Evolutionary conservation across 768 basidiomycete genomes (phyloP), one percentile per base, ranked within the genome.

Genomic region (Hemileccinum rubropunctum): DNA sequence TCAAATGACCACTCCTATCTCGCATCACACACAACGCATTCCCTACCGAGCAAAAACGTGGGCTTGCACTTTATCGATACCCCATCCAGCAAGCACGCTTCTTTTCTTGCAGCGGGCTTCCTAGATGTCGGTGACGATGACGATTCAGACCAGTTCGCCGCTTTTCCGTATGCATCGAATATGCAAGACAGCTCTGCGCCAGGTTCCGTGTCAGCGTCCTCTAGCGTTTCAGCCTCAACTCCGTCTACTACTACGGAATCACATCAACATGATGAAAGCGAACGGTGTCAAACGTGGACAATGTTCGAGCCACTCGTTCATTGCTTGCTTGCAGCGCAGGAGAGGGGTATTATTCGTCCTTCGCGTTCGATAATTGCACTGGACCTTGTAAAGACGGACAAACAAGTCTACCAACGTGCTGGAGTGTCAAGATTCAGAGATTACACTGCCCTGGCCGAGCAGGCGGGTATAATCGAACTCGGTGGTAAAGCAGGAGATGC

Each of bases 331-430:
- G 54, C 50, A 30, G 58, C 54, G 20, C 62, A 57, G 28, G 51
- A 53, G 14, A 66, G 63, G 6, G 76, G 76, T 4, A 49, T 61
- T 23, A 0, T 34, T 23, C 68, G 58, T 15, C 69, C 77, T 12
- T 61, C 67, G 4, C 74, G 77, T n/a, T 73, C 76, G 14, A 51
- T 8, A 1, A 50, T 82, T 17, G 74, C 72, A 5, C 0, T 57
- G 13, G 66, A 68, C 13, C 60, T 82, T 2, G 7, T 56, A n/a
- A 42, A 59, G 26, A 27, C 15, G 18, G 68, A 73, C 39, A 61
- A 61, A 15, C 39, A 53, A 21, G 37, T 56, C 26, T 70, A 70
- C 47, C 36, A 37, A 38, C 63, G 56, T 13, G 63, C 41, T 0
- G 70, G 70, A 4, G 67, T 58, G 48, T 48, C 36, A 0, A 60